Base-by-base conservation (phyloP, 768 basidiomycete species). In the Arthromyces matolae region DNA sequence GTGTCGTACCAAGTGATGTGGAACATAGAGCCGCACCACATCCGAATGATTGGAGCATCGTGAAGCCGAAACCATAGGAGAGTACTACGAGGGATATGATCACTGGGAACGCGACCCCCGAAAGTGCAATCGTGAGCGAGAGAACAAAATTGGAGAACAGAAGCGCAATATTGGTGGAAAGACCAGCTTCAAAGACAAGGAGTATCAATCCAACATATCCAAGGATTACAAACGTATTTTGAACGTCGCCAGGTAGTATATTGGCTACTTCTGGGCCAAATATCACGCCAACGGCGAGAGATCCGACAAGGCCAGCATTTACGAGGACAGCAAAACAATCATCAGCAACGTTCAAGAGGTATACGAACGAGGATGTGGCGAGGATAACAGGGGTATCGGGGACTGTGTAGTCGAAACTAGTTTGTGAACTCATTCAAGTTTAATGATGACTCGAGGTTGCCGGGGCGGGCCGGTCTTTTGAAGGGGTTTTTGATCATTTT, bases 1-100 rank as follows among this genome's bases (percentile, higher is more conserved):
- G 71, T 0, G 82, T 84, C 23, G 84, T 88, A 0, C 84, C 84
- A 2, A 86, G 70, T 0, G 79, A 81, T 0, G 84, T 86, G 0
- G 80, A 78, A 14, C 76, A 79, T 1, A 85, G 66, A 0, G 83
- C 75, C 1, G 81, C 79, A 0, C 84, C 84, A 0, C 80, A 79
- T 0, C 78, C 72, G 57, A 88, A 86, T 3, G 76, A 67, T 50
- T 81, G 75, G 3, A 79, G 52, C 0, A 59, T 42, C 0, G 63
- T 49, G 47, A 75, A 77, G 3, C 69, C 66, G 47, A 63, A 79
- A 14, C 64, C 72, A 14, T 67, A 62, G 23, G 62, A 53, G 5
- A 81, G 56, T 2, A 80, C 66, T 2, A 75, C 60, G 47, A 80
- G 68, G 0, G 74, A 75, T 1, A 78, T 58, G 0, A 66, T 75